A percentile compares a stretch with the other conserved stretches of the same genome.
Conservation (phyloP, 306 rosid genomes). For the Cucurbita pepo region DNA sequence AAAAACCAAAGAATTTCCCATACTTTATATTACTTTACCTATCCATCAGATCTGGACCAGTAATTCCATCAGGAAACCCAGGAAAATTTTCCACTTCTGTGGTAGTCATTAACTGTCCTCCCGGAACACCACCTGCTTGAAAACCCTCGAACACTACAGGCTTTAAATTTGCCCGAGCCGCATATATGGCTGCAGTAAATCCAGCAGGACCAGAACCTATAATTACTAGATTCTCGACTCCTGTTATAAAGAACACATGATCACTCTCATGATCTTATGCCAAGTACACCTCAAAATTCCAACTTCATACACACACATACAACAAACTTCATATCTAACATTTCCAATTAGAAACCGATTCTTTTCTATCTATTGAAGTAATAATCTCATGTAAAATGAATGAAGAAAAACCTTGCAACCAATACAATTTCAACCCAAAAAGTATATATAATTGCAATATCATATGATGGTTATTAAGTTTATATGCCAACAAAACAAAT, state of each 20-base stretch:
- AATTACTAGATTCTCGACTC: constrained; percentile 61
- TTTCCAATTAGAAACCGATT: background rate
- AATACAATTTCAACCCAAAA: background rate
- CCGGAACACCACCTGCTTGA: constrained; percentile 85
- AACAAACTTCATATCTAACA: background rate
- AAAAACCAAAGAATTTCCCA: background rate
- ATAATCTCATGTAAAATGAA: background rate
- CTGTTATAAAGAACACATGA: constrained; percentile 13
- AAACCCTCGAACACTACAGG: constrained; percentile 90
- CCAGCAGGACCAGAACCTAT: constrained; percentile 98
- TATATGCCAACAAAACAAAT: background rate
- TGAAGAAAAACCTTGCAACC: background rate
- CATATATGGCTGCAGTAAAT: constrained; percentile 84
- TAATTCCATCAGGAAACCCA: constrained; percentile 88
- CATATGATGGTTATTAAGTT: background rate
- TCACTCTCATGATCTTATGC: background rate
- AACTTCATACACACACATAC: background rate
- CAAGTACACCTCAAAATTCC: background rate
- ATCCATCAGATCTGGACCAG: constrained; percentile 96
- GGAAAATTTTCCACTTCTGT: constrained; percentile 96
- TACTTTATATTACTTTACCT: constrained; percentile 25
- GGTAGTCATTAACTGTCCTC: constrained; percentile 96
- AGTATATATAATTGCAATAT: background rate
- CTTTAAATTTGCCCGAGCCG: constrained; percentile 92
- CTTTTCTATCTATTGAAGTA: background rate